A percentile compares a stretch with the other conserved stretches of the same genome.
These are phyloP conservation scores for Jaltomata sinuosa DNA, from an alignment of 257 asterid genomes.

Conservation along the genomic window DNA sequence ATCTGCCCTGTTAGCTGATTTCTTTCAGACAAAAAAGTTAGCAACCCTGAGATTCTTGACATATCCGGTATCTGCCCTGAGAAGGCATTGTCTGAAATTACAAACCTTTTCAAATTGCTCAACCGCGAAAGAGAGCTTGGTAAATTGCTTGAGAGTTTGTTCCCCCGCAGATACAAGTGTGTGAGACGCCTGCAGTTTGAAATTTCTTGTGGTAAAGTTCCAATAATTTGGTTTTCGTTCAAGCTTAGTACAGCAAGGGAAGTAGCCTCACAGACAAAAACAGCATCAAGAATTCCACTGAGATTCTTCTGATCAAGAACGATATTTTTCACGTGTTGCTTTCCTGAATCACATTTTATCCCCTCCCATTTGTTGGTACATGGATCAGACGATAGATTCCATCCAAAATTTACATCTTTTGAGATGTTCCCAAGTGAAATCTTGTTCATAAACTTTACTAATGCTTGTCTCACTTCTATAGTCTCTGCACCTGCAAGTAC, in stretches of 20 bases:
- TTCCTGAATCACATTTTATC: slow-evolving; percentile 24
- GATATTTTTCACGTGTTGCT: slow-evolving; percentile 31
- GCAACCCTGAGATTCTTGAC: slow-evolving; percentile 4
- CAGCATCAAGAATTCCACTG: slow-evolving; percentile 43
- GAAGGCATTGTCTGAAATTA: slow-evolving; percentile 41
- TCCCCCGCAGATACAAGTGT: slow-evolving; percentile 40
- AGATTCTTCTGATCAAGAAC: slow-evolving; percentile 38
- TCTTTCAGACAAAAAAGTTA: slow-evolving; percentile 46
- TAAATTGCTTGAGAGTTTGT: slow-evolving; percentile 37
- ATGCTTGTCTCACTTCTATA: slow-evolving; percentile 23
- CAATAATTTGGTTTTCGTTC: slow-evolving; percentile 32
- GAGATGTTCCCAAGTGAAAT: slow-evolving; percentile 24
- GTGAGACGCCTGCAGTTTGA: slow-evolving; percentile 43
- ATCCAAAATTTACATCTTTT: slow-evolving; percentile 36
- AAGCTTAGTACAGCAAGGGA: slow-evolving; percentile 50
- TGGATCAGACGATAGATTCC: slow-evolving; percentile 64
- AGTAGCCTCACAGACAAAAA: slow-evolving; percentile 27
- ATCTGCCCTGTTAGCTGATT: slow-evolving; percentile 41
- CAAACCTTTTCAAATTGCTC: slow-evolving; percentile 38
- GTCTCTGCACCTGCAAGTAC: slow-evolving; percentile 37
- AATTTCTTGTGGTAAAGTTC: slow-evolving; percentile 39
- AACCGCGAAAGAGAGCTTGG: slow-evolving; percentile 41
- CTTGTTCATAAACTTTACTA: slow-evolving; percentile 43
- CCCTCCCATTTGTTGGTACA: slow-evolving; percentile 53
- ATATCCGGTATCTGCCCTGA: slow-evolving; percentile 47